Evolutionary conservation across 768 basidiomycete genomes (phyloP).

Genomic region (Mycena floridula): DNA sequence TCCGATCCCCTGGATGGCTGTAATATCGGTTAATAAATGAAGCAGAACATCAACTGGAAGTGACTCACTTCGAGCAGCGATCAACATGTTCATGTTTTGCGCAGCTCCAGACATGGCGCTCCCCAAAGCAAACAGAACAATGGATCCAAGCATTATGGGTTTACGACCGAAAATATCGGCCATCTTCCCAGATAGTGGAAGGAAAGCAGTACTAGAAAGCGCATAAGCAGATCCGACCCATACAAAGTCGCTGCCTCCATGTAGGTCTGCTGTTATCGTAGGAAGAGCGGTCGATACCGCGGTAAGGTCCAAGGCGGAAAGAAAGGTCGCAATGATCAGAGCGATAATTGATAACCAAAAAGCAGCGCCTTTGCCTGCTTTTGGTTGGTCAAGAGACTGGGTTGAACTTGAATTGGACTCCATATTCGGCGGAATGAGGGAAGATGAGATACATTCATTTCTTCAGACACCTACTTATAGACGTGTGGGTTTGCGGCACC

Average conservation of each 20-base stretch:
- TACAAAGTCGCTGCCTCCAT: constrained; percentile 17
- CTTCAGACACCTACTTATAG: too few relatives aligned
- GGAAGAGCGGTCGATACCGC: constrained; percentile 32
- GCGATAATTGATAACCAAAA: too few relatives aligned
- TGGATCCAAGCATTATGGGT: constrained; percentile 59
- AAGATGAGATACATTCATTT: too few relatives aligned
- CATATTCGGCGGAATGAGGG: too few relatives aligned
- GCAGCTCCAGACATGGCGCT: constrained; percentile 35
- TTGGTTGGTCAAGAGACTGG: too few relatives aligned
- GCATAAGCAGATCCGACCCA: constrained; percentile 60
- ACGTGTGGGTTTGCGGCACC: too few relatives aligned
- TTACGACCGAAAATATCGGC: constrained; percentile 66
- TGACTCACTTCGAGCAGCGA: background rate
- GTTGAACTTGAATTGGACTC: too few relatives aligned
- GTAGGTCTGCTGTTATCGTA: constrained; percentile 23
- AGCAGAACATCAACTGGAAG: background rate
- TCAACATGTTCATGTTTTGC: constrained; percentile 22
- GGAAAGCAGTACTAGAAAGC: constrained; percentile 57
- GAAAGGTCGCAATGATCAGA: too few relatives aligned
- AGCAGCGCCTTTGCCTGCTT: too few relatives aligned
- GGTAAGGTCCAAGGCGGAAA: too few relatives aligned
- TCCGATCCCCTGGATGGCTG: background rate
- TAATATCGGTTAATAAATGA: background rate
- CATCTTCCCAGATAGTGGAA: constrained; percentile 74
- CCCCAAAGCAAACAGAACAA: constrained; percentile 51